Conservation (phyloP, 805 yeast species). For the Wickerhamiella alocasiicola region DNA sequence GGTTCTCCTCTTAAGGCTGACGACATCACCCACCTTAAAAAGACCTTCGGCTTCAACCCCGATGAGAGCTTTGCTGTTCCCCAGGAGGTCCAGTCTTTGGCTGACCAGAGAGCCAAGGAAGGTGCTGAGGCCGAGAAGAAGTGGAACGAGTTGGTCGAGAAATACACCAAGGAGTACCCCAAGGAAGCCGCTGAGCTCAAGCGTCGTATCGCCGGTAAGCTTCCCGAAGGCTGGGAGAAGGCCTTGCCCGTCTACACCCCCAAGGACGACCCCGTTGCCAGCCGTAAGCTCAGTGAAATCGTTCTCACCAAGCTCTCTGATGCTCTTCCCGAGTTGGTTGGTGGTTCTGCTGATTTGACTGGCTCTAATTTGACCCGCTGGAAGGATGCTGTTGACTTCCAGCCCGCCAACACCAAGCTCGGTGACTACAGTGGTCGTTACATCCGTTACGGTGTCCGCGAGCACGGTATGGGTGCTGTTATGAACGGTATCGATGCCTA, state of each 20-base stretch:
- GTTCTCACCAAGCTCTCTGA: conserved; percentile 52
- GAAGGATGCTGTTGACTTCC: conserved; percentile 77
- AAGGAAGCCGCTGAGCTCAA: conserved; percentile 62
- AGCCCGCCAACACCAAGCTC: conserved; percentile 64
- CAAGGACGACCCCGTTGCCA: conserved; percentile 70
- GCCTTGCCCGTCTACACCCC: conserved; percentile 69
- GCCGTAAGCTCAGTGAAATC: conserved; percentile 86
- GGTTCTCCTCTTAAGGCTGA: conserved; percentile 94
- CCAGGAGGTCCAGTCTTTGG: conserved; percentile 65
- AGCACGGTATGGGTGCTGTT: conserved; percentile 98
- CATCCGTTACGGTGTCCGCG: conserved; percentile 96
- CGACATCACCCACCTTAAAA: conserved; percentile 78
- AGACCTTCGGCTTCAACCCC: conserved; percentile 79
- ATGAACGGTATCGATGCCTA: conserved; percentile 94
- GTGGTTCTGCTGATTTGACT: conserved; percentile 98
- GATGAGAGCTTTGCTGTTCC: conserved; percentile 67
- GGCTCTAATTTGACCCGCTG: conserved; percentile 93
- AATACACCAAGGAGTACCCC: conserved; percentile 60
- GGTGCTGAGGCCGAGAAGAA: conserved; percentile 59
- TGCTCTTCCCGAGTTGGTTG: conserved; percentile 74
- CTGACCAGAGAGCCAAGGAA: conserved; percentile 39
- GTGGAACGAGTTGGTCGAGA: conserved; percentile 57
- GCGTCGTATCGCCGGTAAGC: conserved; percentile 64
- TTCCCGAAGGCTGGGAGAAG: conserved; percentile 75
- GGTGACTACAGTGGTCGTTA: conserved; percentile 89